Conservation (phyloP, 371 early-diverging fungal genomes). For the Mortierella sp. region DNA sequence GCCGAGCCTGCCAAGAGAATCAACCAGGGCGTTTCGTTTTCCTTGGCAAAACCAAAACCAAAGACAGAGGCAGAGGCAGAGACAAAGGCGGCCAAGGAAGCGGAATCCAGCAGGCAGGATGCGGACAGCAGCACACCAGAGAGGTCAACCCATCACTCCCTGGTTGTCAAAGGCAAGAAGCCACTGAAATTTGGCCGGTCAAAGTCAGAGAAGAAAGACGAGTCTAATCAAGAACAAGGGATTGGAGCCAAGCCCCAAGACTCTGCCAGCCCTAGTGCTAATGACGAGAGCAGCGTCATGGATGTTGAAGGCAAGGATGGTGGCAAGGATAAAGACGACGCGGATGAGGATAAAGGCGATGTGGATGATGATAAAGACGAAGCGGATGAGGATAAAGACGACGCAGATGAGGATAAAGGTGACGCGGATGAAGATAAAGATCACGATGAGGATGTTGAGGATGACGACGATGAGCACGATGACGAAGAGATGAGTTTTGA, state of each 20-base stretch:
- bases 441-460: neutral
- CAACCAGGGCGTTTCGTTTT: neutral
- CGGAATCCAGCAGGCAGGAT: neutral
- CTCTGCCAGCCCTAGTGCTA: neutral
- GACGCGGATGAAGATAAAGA: neutral
- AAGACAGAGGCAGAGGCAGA: neutral
- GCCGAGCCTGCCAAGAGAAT: conserved; percentile 1
- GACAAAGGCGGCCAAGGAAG: neutral
- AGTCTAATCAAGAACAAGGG: neutral
- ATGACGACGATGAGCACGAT: conserved; percentile 2
- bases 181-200: neutral
- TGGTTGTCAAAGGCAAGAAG: neutral
- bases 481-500: neutral
- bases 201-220: neutral
- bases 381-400: neutral
- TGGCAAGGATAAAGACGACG: too few relatives aligned
- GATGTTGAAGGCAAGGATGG: neutral
- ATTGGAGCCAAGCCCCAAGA: neutral
- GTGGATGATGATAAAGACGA: too few relatives aligned
- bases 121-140: neutral
- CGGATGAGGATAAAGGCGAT: neutral
- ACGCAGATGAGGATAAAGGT: neutral
- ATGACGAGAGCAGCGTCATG: neutral
- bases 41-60: neutral
- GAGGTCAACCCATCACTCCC: neutral